A percentile compares a stretch with the other conserved stretches of the same genome.
Conservation (phyloP, 75 land plant species). For the Cunninghamia lanceolata region DNA sequence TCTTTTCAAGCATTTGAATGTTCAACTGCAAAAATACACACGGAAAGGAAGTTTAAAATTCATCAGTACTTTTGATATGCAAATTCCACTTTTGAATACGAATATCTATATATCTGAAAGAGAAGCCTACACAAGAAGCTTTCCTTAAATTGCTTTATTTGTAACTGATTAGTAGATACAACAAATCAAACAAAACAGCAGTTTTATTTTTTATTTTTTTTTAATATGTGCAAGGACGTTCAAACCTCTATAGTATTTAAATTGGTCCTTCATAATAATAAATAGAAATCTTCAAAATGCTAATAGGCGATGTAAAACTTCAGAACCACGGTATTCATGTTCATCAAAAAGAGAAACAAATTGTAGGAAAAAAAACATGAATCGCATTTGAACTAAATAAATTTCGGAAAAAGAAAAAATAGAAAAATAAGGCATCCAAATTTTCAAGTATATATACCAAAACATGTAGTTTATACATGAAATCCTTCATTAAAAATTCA, state of each 20-base stretch:
- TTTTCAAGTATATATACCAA: background rate
- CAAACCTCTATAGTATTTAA: background rate
- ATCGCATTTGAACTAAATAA: background rate
- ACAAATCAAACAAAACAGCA: background rate
- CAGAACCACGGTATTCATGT: background rate
- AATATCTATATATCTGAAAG: background rate
- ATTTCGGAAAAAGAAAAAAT: background rate
- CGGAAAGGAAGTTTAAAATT: background rate
- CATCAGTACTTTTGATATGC: background rate
- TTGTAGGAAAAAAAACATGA: background rate
- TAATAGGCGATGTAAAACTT: background rate
- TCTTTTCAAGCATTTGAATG: constrained; percentile 55
- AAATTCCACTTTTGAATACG: background rate
- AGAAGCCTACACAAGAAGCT: background rate
- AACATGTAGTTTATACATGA: background rate
- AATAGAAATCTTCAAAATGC: background rate
- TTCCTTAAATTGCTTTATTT: background rate
- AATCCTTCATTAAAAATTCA: background rate
- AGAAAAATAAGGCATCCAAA: background rate
- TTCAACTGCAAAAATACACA: constrained; percentile 55
- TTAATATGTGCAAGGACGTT: background rate
- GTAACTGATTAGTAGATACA: background rate
- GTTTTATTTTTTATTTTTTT: no score
- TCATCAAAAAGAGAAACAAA: background rate
- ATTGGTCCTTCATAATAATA: background rate